These are phyloP conservation scores for Fusarium mangiferae DNA, from an alignment of 2,329 filamentous ascomycete species.

Conservation along the genomic window DNA sequence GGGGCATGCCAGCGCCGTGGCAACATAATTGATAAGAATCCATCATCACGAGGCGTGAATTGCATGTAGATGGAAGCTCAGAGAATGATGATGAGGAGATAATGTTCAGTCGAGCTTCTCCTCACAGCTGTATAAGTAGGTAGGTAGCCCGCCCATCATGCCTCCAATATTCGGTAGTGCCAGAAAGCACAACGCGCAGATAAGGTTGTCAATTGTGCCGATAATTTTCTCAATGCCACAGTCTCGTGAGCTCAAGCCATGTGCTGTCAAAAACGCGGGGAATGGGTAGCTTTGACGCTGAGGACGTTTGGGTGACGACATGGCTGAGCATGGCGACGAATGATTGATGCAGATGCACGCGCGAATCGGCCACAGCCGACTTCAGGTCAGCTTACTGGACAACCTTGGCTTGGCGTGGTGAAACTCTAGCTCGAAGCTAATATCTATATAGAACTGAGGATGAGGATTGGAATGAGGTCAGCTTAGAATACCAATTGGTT, in stretches of 20 bases:
- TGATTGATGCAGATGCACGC: slow-evolving; percentile 9
- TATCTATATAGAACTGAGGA: not conserved
- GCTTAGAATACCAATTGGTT: slow-evolving; percentile 15
- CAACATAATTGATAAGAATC: slow-evolving; percentile 28
- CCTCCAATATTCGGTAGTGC: not conserved
- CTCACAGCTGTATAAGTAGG: slow-evolving; percentile 19
- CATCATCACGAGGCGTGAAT: slow-evolving; percentile 1
- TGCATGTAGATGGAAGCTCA: not conserved
- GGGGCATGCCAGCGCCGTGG: slow-evolving; percentile 19
- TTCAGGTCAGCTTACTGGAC: slow-evolving; percentile 24
- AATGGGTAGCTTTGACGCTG: slow-evolving; percentile 20
- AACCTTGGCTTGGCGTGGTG: slow-evolving; percentile 6
- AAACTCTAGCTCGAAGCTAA: slow-evolving; percentile 6
- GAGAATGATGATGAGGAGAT: not conserved
- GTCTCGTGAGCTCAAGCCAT: slow-evolving; percentile 29
- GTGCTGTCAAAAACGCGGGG: slow-evolving; percentile 31
- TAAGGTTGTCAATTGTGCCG: not conserved
- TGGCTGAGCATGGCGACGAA: slow-evolving; percentile 12
- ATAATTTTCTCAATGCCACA: slow-evolving; percentile 8
- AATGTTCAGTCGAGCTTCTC: not conserved
- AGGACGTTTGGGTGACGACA: slow-evolving; percentile 36
- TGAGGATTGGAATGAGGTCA: slow-evolving; percentile 7
- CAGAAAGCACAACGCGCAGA: slow-evolving; percentile 16
- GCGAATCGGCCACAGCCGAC: not conserved
- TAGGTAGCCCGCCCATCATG: slow-evolving; percentile 4